These are phyloP conservation scores for Toxicodendron radicans DNA, from an alignment of 345 rosid species.

Conservation along the genomic window DNA sequence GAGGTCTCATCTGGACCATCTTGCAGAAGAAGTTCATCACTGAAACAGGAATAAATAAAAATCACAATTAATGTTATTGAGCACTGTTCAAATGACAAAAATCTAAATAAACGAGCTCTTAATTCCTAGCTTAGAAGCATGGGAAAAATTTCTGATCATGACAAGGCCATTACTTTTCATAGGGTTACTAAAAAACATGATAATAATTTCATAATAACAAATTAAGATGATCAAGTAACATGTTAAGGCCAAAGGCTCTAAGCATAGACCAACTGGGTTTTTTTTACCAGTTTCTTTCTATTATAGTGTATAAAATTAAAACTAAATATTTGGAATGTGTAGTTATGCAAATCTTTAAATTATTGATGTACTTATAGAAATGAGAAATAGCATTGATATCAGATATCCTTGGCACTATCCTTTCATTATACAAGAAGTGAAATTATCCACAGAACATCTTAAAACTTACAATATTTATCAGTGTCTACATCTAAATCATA, in stretches of 20 bases:
- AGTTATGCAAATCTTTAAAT: neutral
- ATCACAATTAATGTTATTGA: slow-evolving; percentile 9
- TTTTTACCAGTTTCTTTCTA: neutral
- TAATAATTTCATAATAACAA: too few relatives aligned
- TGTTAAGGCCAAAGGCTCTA: neutral
- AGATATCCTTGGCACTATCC: neutral
- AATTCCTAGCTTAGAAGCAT: neutral
- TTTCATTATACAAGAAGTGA: neutral
- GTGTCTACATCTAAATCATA: neutral
- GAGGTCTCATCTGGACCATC: slow-evolving; percentile 61
- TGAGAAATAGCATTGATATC: neutral
- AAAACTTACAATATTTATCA: neutral
- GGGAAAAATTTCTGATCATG: neutral
- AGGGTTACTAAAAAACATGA: neutral
- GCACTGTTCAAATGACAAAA: neutral
- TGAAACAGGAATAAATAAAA: slow-evolving; percentile 35
- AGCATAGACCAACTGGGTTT: neutral
- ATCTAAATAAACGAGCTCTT: neutral
- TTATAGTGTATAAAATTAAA: too few relatives aligned
- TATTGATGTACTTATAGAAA: neutral
- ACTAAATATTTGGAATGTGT: too few relatives aligned
- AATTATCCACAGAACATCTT: neutral
- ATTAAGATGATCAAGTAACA: neutral
- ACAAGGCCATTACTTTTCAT: neutral
- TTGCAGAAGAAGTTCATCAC: slow-evolving; percentile 87